A percentile compares a stretch with the other conserved stretches of the same genome.
Conservation (phyloP, 2,329 filamentous ascomycete species). For the Paraphaeosphaeria minitans region DNA sequence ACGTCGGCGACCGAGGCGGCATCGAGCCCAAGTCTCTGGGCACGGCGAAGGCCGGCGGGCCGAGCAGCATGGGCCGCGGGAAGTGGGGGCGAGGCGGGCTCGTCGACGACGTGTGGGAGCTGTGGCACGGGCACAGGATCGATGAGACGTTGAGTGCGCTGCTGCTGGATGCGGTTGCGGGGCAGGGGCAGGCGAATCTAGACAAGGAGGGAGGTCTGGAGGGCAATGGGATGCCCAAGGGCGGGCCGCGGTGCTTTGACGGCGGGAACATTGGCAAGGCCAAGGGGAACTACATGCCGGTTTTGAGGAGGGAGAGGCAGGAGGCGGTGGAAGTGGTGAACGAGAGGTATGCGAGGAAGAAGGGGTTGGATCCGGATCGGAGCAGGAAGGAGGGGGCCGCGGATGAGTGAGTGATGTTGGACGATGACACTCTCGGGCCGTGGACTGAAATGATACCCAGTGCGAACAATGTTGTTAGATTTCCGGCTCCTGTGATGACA, state of each 20-base stretch:
- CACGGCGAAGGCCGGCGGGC: conserved; percentile 19
- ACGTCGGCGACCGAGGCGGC: conserved; percentile 69
- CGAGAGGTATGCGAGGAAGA: conserved; percentile 60
- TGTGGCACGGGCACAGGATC: conserved; percentile 85
- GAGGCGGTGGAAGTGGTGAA: conserved; percentile 68
- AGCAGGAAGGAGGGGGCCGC: conserved; percentile 31
- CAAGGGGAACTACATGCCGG: conserved; percentile 63
- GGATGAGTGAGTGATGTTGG: conserved; percentile 30
- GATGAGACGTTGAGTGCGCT: conserved; percentile 83
- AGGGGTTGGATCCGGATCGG: conserved; percentile 48
- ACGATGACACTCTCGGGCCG: background rate
- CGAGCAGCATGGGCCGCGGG: conserved; percentile 27
- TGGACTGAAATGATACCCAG: background rate
- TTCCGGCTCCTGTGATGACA: no score
- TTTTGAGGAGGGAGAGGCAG: conserved; percentile 61
- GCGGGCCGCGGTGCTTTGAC: conserved; percentile 61
- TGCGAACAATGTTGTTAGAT: background rate
- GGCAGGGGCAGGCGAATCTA: conserved; percentile 42
- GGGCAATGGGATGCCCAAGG: conserved; percentile 27
- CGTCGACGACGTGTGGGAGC: conserved; percentile 70
- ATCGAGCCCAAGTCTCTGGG: conserved; percentile 51
- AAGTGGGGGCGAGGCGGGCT: conserved; percentile 45
- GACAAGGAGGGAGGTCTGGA: conserved; percentile 20
- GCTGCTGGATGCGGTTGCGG: conserved; percentile 68
- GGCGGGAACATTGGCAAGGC: conserved; percentile 60